A percentile compares a stretch with the other conserved stretches of the same genome.
phyloP scores from a whole-genome alignment of 768 basidiomycete species.

The Rhodocollybia butyracea region DNA sequence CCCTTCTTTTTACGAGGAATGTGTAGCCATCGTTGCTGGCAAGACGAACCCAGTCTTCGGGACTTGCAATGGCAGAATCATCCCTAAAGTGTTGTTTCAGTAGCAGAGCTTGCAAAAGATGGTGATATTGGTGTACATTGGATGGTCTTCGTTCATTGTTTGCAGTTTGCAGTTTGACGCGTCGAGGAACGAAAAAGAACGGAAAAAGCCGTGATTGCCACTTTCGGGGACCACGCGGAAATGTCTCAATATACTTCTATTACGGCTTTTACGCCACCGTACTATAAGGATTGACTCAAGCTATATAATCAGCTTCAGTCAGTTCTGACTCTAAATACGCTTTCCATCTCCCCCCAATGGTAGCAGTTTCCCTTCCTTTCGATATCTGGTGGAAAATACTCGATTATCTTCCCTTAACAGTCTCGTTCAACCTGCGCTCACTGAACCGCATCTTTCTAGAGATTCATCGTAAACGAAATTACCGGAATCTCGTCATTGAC shows the following conservation, averaged over 20 bases:
- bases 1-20: slow-evolving; percentile 72
- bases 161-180: neutral
- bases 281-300: no score
- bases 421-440: slow-evolving; percentile 22
- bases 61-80: slow-evolving; percentile 11
- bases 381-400: slow-evolving; percentile 30
- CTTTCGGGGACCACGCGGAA: no score
- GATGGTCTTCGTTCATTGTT: slow-evolving; percentile 2
- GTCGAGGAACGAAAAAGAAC: no score
- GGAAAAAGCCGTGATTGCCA: no score
- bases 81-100: neutral
- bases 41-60: slow-evolving; percentile 71
- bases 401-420: slow-evolving; percentile 18
- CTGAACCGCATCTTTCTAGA: slow-evolving; percentile 27
- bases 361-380: neutral
- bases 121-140: neutral
- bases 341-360: neutral
- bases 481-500: slow-evolving; percentile 18
- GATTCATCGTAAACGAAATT: slow-evolving; percentile 22
- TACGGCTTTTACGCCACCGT: no score
- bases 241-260: no score
- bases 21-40: slow-evolving; percentile 78
- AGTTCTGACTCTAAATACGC: no score
- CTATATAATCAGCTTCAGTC: no score
- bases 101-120: neutral